Percentiles rank a stretch among this genome's conserved stretches.
phyloP scores from a whole-genome alignment of 192 early-diverging fungal species.

The Coemansia sp. region DNA sequence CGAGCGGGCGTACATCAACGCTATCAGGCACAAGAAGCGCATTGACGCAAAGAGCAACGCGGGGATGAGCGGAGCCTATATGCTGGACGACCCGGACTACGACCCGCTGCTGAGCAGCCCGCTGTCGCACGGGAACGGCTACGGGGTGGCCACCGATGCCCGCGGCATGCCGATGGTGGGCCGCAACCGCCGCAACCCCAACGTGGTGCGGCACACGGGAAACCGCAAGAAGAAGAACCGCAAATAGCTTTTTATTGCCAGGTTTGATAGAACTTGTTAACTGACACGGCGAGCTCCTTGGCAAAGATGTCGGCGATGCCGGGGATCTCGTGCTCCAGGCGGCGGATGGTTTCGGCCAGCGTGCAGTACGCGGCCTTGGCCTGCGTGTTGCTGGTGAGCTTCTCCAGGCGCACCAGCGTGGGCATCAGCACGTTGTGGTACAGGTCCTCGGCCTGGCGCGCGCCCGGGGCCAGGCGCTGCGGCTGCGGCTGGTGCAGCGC shows the following conservation, averaged over 20 bases:
- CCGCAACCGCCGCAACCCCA: conserved; percentile 70
- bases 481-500: conserved; percentile 30
- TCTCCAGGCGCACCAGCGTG: conserved; percentile 47
- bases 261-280: conserved; percentile 52
- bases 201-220: conserved; percentile 53
- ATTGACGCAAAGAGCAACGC: conserved; percentile 30
- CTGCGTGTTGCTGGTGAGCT: conserved; percentile 48
- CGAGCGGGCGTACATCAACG: conserved; percentile 74
- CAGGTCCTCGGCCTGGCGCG: conserved; percentile 48
- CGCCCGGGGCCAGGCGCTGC: conserved; percentile 13
- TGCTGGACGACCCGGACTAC: conserved; percentile 40
- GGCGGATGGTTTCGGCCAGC: conserved; percentile 53
- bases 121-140: conserved; percentile 22
- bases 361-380: conserved; percentile 50
- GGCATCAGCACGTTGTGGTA: conserved; percentile 56
- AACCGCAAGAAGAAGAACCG: conserved; percentile 60
- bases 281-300: conserved; percentile 48
- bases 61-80: conserved; percentile 21
- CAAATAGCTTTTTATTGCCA: conserved; percentile 22
- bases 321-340: conserved; percentile 53
- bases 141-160: conserved; percentile 62
- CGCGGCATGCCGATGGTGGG: conserved; percentile 62
- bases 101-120: conserved; percentile 19
- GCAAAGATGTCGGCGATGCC: conserved; percentile 55
- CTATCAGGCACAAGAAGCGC: conserved; percentile 30